Percentiles rank a stretch among this genome's conserved stretches.
Conservation (phyloP, 352 stramenopile genomes). For the Globisporangium orthogonon region DNA sequence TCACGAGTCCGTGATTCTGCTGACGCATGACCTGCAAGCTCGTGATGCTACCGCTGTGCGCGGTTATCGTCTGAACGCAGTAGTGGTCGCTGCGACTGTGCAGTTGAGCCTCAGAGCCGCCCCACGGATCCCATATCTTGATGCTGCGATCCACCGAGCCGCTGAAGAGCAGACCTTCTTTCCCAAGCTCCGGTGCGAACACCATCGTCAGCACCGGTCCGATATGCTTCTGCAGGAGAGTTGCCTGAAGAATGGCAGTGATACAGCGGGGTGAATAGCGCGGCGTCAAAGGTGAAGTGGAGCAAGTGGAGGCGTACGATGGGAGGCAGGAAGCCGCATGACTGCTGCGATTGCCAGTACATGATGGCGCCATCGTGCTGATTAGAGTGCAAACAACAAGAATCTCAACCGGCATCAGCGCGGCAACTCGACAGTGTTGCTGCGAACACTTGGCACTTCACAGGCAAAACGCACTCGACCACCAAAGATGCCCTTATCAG, state of each 20-base stretch:
- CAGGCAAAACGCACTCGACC: slow-evolving; percentile 31
- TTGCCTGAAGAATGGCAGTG: slow-evolving; percentile 18
- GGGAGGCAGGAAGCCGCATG: slow-evolving; percentile 33
- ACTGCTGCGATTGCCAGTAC: slow-evolving; percentile 46
- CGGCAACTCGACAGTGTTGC: background rate
- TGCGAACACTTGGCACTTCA: background rate
- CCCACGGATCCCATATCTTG: slow-evolving; percentile 69
- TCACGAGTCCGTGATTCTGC: slow-evolving; percentile 48
- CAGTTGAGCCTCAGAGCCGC: slow-evolving; percentile 29
- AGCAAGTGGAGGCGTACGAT: slow-evolving; percentile 21
- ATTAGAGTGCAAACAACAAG: background rate
- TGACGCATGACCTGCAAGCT: slow-evolving; percentile 37
- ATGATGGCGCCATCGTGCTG: slow-evolving; percentile 61
- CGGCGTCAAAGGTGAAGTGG: background rate
- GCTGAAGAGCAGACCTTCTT: slow-evolving; percentile 52
- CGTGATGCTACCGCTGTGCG: slow-evolving; percentile 48
- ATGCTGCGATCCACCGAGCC: slow-evolving; percentile 62
- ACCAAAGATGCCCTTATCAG: slow-evolving; percentile 44
- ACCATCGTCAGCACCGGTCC: slow-evolving; percentile 47
- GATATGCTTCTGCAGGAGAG: slow-evolving; percentile 37
- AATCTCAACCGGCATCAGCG: background rate
- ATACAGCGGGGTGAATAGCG: background rate
- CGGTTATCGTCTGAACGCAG: slow-evolving; percentile 62
- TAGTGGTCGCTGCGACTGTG: slow-evolving; percentile 23
- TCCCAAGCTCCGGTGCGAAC: slow-evolving; percentile 31